Percentiles rank a stretch among this genome's conserved stretches.
These are phyloP conservation scores for Boletus insuetus DNA, from an alignment of 768 basidiomycete genomes.

Conservation along the genomic window DNA sequence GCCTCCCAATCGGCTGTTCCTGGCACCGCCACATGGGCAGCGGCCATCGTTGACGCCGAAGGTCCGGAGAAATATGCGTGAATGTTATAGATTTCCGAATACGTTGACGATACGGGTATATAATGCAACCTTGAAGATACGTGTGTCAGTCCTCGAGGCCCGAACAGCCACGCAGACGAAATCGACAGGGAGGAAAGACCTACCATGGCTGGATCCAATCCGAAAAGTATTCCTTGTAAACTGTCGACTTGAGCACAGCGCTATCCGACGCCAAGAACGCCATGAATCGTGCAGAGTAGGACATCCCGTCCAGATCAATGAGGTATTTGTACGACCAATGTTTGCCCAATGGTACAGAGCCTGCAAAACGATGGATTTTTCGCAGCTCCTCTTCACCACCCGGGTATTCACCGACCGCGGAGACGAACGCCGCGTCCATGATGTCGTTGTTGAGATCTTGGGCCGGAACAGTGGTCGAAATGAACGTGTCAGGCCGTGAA, in stretches of 20 bases:
- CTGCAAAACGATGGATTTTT: constrained; percentile 63
- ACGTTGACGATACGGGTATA: constrained; percentile 85
- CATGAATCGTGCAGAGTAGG: constrained; percentile 89
- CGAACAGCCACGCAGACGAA: background rate
- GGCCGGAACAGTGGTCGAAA: constrained; percentile 60
- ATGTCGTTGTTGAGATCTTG: constrained; percentile 67
- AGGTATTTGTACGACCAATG: constrained; percentile 95
- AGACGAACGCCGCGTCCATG: constrained; percentile 88
- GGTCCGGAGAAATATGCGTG: constrained; percentile 92
- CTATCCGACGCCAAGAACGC: constrained; percentile 84
- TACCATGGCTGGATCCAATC: constrained; percentile 93
- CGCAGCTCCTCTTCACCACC: constrained; percentile 68
- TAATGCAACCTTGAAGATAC: constrained; percentile 74
- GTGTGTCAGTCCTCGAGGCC: background rate
- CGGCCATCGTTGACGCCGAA: constrained; percentile 52
- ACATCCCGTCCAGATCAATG: constrained; percentile 92
- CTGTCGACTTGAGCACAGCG: constrained; percentile 84
- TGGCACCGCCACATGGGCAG: constrained; percentile 48
- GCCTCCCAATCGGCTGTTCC: constrained; percentile 29
- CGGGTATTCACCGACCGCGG: constrained; percentile 72
- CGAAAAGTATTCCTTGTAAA: constrained; percentile 87
- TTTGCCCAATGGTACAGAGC: constrained; percentile 75
- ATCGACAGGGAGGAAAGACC: constrained; percentile 16
- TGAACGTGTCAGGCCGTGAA: constrained; percentile 50
- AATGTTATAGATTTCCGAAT: constrained; percentile 92